These are phyloP conservation scores for Echeveria elegans DNA, from an alignment of 164 flowering plant species.

Conservation along the genomic window DNA sequence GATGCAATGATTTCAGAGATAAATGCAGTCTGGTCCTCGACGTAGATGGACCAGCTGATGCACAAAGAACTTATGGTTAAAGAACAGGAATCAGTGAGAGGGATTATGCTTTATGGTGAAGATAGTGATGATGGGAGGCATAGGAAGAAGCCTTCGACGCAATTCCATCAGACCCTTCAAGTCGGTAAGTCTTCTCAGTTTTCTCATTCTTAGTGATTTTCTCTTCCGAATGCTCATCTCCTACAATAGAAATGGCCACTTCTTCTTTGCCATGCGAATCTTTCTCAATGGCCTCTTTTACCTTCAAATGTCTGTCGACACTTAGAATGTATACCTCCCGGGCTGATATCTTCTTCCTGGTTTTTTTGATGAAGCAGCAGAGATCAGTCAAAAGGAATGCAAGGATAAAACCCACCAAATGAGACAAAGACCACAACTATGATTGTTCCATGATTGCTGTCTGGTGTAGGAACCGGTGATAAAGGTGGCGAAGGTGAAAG, in stretches of 20 bases:
- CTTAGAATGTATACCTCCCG: conserved; percentile 33
- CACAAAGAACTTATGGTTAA: neutral
- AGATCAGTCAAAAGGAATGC: conserved; percentile 49
- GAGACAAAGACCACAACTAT: conserved; percentile 44
- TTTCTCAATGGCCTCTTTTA: conserved; percentile 43
- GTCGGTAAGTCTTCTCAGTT: neutral
- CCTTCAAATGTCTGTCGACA: conserved; percentile 45
- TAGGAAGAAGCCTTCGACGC: neutral
- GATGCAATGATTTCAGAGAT: neutral
- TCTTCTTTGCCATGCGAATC: conserved; percentile 51
- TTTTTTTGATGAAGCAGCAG: conserved; percentile 50
- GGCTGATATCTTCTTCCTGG: conserved; percentile 25
- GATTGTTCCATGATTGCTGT: conserved; percentile 27
- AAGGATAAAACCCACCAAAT: conserved; percentile 51
- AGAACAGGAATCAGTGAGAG: neutral
- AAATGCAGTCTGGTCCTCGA: neutral
- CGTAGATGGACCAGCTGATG: neutral
- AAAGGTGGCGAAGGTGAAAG: conserved; percentile 14
- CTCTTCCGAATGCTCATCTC: conserved; percentile 37
- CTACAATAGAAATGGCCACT: conserved; percentile 35
- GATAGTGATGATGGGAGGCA: neutral
- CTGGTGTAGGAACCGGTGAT: conserved; percentile 31
- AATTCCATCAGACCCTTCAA: neutral
- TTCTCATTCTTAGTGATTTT: conserved; percentile 28
- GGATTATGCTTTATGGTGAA: neutral